Percentiles rank a stretch among this genome's conserved stretches.
Evolutionary conservation across 148 eudicot species (phyloP).

Genomic region (Vaccinium darrowii): DNA sequence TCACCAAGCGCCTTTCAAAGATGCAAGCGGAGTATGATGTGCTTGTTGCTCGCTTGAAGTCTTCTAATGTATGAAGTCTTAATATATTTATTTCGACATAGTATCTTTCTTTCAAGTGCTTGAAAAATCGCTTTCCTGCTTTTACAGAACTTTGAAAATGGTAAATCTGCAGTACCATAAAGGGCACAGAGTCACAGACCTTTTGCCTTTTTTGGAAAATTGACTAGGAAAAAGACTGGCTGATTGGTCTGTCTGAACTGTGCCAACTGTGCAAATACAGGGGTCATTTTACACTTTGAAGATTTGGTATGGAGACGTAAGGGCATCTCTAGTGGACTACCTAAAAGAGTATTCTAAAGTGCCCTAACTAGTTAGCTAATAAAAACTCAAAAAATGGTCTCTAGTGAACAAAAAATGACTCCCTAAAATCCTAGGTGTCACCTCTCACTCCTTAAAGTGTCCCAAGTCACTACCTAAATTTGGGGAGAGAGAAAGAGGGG

Average conservation of each 20-base stretch:
- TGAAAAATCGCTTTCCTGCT: not conserved
- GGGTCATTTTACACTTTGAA: not conserved
- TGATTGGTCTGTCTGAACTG: not conserved
- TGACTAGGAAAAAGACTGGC: not conserved
- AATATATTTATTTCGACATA: not conserved
- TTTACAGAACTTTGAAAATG: not conserved
- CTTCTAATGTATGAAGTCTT: constrained; percentile 55
- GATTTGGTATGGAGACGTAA: not conserved
- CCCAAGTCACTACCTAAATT: no score
- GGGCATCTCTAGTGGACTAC: no score
- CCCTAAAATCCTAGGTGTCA: no score
- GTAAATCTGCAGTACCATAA: not conserved
- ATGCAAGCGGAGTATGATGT: constrained; percentile 88
- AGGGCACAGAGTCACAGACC: not conserved
- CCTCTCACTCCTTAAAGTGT: no score
- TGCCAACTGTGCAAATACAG: not conserved
- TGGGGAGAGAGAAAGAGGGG: no score
- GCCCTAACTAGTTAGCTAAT: no score
- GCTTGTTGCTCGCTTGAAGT: constrained; percentile 66
- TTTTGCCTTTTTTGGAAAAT: not conserved
- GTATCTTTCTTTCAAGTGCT: not conserved
- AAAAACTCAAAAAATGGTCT: no score
- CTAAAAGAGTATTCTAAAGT: no score
- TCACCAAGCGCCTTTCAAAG: constrained; percentile 76
- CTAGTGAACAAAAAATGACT: no score